Evolutionary conservation across 208 protist species (phyloP).

Genomic region (Acanthamoeba rhysodes): DNA sequence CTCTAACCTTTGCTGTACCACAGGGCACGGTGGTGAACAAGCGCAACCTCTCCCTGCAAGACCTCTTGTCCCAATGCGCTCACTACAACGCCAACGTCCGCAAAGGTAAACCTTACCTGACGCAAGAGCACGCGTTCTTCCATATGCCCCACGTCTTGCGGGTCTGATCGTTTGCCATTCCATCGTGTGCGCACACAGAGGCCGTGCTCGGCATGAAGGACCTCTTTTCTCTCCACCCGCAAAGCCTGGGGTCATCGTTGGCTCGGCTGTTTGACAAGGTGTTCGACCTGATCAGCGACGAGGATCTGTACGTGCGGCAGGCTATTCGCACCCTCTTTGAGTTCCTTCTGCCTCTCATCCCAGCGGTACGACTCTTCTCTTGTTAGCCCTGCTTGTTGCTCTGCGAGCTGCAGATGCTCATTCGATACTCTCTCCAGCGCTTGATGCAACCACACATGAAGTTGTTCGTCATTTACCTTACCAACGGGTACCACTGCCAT

Average conservation of each 20-base stretch:
- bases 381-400: background rate
- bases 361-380: background rate
- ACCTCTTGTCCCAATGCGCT: constrained; percentile 11
- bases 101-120: background rate
- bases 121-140: background rate
- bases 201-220: constrained; percentile 57
- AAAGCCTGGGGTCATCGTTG: background rate
- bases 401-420: background rate
- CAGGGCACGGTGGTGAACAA: constrained; percentile 62
- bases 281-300: constrained; percentile 71
- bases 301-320: constrained; percentile 47
- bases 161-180: background rate
- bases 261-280: constrained; percentile 54
- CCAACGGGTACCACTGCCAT: background rate
- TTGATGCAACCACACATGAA: constrained; percentile 67
- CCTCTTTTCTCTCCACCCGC: constrained; percentile 32
- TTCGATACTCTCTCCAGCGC: constrained; percentile 6
- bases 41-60: constrained; percentile 62
- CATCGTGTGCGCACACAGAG: background rate
- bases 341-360: constrained; percentile 37
- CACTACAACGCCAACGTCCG: constrained; percentile 73
- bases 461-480: constrained; percentile 52
- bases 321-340: constrained; percentile 42
- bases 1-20: background rate
- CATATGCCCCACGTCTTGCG: background rate